Base-by-base conservation (phyloP, 1,284 basidiomycete species). In the Xerocomus cyaneibrunnescens region DNA sequence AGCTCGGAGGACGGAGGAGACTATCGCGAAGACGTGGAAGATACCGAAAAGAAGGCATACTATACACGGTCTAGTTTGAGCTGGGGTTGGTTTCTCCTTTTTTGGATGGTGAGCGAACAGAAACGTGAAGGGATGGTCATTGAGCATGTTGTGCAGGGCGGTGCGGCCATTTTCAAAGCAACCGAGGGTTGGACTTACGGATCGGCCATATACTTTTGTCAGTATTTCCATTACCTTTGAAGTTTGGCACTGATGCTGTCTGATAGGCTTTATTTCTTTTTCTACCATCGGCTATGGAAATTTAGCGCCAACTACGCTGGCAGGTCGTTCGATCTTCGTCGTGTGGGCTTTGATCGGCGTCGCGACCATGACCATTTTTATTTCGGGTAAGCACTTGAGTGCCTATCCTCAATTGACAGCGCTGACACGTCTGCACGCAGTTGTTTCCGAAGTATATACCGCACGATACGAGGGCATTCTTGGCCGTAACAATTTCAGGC, bases 271-370 rank as follows among this genome's bases (percentile, higher is more conserved):
- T 60, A 72, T 84, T 34, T 66, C 83, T 9, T 88, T 88, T 67
- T 79, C 79, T 0, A 86, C 83, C 0, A 79, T 87, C 21, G 87
- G 89, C 4, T 90, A 85, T 61, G 87, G 89, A 7, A 87, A 92
- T 58, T 74, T 77, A 31, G 63, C 77, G 0, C 87, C 87, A 0
- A 65, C 68, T 36, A 83, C 85, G 1, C 79, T 84, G 13, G 79
- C 84, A 6, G 90, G 90, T 3, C 78, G 88, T 22, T 82, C 85
- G 6, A 77, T 93, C 42, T 93, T 94, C 66, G 80, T 92, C 47
- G 80, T 85, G 8, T 93, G 91, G 91, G 86, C 89, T 0, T 68
- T 94, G 39, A 70, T 89, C 10, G 89, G 89, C 21, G 85, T 92
- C 16, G 87, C 77, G 1, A 81, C 86, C 0, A 81, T 91, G 78